phyloP scores from a whole-genome alignment of 1,139 yeast species.

The Protomyces arabidopsidicola region DNA sequence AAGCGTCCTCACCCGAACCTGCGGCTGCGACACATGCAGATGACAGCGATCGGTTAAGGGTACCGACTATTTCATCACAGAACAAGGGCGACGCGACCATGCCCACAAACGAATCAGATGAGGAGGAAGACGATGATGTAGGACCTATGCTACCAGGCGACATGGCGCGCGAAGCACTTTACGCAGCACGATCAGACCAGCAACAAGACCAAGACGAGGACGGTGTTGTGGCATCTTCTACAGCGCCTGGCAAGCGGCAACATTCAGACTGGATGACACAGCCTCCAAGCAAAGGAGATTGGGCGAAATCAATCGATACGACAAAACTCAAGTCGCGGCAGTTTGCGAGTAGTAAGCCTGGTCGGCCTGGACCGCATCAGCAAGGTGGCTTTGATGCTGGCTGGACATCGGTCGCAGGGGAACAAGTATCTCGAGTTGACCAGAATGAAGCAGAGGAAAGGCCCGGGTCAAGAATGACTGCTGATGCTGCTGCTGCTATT shows the following conservation, averaged over 20 bases:
- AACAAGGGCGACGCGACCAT: background rate
- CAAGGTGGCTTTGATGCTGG: slow-evolving; percentile 29
- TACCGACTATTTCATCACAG: background rate
- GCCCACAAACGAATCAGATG: slow-evolving; percentile 12
- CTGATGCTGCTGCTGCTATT: slow-evolving; percentile 26
- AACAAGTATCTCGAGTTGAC: too few relatives aligned
- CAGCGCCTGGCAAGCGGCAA: slow-evolving; percentile 26
- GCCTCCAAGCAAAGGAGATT: slow-evolving; percentile 33
- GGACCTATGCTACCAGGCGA: slow-evolving; percentile 31
- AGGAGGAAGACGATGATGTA: slow-evolving; percentile 29
- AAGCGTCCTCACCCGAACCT: background rate
- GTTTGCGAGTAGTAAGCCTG: slow-evolving; percentile 23
- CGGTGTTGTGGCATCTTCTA: background rate
- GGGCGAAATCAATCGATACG: slow-evolving; percentile 26
- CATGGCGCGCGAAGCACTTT: slow-evolving; percentile 17
- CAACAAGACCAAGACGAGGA: slow-evolving; percentile 7
- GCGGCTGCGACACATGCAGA: background rate
- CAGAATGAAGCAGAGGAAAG: too few relatives aligned
- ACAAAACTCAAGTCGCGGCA: slow-evolving; percentile 31
- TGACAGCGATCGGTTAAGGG: background rate
- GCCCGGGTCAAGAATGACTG: too few relatives aligned
- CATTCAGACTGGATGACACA: slow-evolving; percentile 33
- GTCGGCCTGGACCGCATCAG: slow-evolving; percentile 8
- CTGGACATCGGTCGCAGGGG: background rate
- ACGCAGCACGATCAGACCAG: slow-evolving; percentile 19